phyloP scores from a whole-genome alignment of 495 filamentous ascomycete species.

The Penicillium simplicissimum region DNA sequence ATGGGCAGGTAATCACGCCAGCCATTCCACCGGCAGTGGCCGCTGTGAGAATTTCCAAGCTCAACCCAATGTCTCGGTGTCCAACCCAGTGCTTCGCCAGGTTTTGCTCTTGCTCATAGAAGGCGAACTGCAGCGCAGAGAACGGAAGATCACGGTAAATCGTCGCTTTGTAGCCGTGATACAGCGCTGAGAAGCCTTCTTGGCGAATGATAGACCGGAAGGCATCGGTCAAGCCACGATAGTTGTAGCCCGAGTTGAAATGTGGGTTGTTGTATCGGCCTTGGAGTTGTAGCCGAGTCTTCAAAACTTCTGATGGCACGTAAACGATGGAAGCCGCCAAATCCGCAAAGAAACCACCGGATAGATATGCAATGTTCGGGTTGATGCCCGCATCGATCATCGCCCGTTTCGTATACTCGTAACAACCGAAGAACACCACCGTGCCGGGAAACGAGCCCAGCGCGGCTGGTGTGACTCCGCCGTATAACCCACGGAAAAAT shows the following conservation, averaged over 20 bases:
- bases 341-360: slow-evolving; percentile 86
- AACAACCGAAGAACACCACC: slow-evolving; percentile 91
- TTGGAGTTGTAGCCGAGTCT: slow-evolving; percentile 92
- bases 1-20: slow-evolving; percentile 88
- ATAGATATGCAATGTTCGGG: slow-evolving; percentile 77
- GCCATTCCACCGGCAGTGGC: slow-evolving; percentile 92
- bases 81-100: slow-evolving; percentile 75
- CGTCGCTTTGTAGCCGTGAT: slow-evolving; percentile 91
- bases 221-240: slow-evolving; percentile 76
- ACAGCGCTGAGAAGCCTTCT: slow-evolving; percentile 83
- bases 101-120: slow-evolving; percentile 90
- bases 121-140: slow-evolving; percentile 93
- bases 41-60: slow-evolving; percentile 84
- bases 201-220: slow-evolving; percentile 75
- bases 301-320: slow-evolving; percentile 94
- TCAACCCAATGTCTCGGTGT: slow-evolving; percentile 76
- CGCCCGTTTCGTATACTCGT: slow-evolving; percentile 89
- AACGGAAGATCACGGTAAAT: slow-evolving; percentile 94
- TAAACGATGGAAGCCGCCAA: slow-evolving; percentile 89
- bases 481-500: slow-evolving; percentile 83
- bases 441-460: slow-evolving; percentile 93
- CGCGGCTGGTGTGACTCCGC: slow-evolving; percentile 85
- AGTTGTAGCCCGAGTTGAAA: slow-evolving; percentile 93
- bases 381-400: slow-evolving; percentile 83
- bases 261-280: slow-evolving; percentile 92